Base-by-base conservation (phyloP, 176 grass and related monocot species). In the Olyra latifolia region DNA sequence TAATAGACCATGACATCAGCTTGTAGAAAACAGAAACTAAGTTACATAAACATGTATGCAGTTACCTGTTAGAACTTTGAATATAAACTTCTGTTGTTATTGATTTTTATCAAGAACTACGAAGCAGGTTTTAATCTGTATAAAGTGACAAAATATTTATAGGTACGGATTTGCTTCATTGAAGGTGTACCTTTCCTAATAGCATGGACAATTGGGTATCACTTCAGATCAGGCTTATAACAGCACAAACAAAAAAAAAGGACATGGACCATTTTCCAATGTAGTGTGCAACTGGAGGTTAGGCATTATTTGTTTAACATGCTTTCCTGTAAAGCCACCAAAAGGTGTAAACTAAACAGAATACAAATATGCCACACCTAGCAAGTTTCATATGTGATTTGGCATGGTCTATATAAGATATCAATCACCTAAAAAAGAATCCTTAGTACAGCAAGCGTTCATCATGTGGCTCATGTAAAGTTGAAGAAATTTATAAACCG, bases 1-100 rank as follows among this genome's bases (percentile, higher is more conserved):
- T 41, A 75, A 25, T 38, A 42, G 39, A 69, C 2, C 38, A 24
- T 49, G 4, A 89, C 55, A 84, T 80, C 48, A 70, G 38, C 47
- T 63, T 80, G 24, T 43, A 45, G 48, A 23, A 80, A 72, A 47
- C 50, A 84, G 32, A 84, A 62, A n/a, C 60, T 7, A 32, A 48
- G 22, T 74, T 68, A 64, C 24, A 16, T 55, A 75, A 75, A 63
- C 35, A 76, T n/a, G 23, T 24, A 64, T 58, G 47, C 13, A 76
- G 20, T 47, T 83, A 3, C 32, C 32, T 35, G 32, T 35, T 35
- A 2, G 32, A 35, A 35, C 32, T 35, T 35, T 66, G 41, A 62
- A 17, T 32, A 38, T 22, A 43, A 45, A 57, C 32, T 4, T 35
- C 5, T 35, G 27, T 45, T 80, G 9, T 53, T 28, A 41, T 66